Evolutionary conservation across 371 early-diverging fungal species (phyloP).

Genomic region (Lichtheimia ramosa): DNA sequence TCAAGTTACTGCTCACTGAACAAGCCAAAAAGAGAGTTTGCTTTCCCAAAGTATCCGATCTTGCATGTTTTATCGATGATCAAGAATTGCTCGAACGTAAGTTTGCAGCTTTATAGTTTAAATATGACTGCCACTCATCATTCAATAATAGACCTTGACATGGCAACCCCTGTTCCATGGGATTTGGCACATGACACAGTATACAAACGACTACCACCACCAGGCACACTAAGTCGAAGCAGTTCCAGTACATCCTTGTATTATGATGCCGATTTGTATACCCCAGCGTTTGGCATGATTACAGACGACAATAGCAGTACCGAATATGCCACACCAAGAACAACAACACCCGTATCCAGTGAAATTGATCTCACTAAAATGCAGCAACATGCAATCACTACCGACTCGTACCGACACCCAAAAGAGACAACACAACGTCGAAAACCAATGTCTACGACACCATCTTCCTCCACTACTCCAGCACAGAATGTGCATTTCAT

Average conservation of each 20-base stretch:
- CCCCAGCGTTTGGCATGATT: slow-evolving; percentile 4
- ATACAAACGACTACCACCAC: slow-evolving; percentile 4
- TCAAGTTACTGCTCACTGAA: slow-evolving; percentile 38
- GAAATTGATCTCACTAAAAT: slow-evolving; percentile 26
- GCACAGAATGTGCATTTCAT: not conserved
- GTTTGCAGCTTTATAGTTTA: not conserved
- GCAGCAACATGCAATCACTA: slow-evolving; percentile 9
- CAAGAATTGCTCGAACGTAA: slow-evolving; percentile 33
- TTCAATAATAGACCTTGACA: slow-evolving; percentile 13
- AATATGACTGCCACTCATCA: not conserved
- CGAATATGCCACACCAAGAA: slow-evolving; percentile 25
- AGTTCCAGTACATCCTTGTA: slow-evolving; percentile 27
- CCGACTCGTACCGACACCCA: slow-evolving; percentile 18
- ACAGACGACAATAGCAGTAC: slow-evolving; percentile 14
- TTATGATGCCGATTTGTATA: slow-evolving; percentile 15
- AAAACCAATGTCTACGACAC: slow-evolving; percentile 2
- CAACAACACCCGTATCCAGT: slow-evolving; percentile 28
- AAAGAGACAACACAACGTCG: slow-evolving; percentile 10
- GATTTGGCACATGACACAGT: slow-evolving; percentile 3
- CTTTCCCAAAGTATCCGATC: slow-evolving; percentile 32
- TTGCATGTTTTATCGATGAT: slow-evolving; percentile 20
- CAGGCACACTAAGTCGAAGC: slow-evolving; percentile 24
- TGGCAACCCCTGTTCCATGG: not conserved
- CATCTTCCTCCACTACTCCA: not conserved
- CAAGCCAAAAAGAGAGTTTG: slow-evolving; percentile 44